phyloP scores from a whole-genome alignment of 139 green algal species.

The Picochlorum sp. region DNA sequence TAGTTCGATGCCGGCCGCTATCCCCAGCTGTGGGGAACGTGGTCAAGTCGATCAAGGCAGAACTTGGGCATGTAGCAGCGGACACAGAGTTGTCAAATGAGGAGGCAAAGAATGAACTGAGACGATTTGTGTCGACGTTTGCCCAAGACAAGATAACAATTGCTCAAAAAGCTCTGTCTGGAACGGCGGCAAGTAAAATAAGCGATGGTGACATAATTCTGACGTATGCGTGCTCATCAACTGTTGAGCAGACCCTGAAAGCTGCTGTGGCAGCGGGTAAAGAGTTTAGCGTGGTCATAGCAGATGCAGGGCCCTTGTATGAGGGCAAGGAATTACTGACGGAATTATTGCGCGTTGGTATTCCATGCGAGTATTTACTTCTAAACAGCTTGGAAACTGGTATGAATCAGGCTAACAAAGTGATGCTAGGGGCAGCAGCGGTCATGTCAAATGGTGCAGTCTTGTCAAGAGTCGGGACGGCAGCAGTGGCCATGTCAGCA shows the following conservation, averaged over 20 bases:
- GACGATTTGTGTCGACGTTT: constrained; percentile 38
- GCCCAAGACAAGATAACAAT: constrained; percentile 64
- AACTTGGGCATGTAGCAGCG: constrained; percentile 31
- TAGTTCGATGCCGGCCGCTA: constrained; percentile 79
- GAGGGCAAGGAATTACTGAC: constrained; percentile 65
- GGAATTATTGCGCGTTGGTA: constrained; percentile 46
- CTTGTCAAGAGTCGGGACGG: constrained; percentile 70
- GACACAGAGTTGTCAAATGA: constrained; percentile 19
- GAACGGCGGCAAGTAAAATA: constrained; percentile 66
- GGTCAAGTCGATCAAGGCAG: constrained; percentile 79
- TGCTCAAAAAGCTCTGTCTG: constrained; percentile 62
- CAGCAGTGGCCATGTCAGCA: constrained; percentile 76
- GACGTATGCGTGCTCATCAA: constrained; percentile 70
- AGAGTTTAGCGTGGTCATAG: constrained; percentile 75
- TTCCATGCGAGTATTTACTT: constrained; percentile 68
- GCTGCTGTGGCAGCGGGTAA: constrained; percentile 38
- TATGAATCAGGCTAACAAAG: constrained; percentile 71
- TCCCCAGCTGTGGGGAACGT: constrained; percentile 83
- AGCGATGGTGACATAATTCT: constrained; percentile 82
- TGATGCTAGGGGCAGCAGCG: constrained; percentile 81
- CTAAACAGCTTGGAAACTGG: constrained; percentile 69
- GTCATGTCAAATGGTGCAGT: constrained; percentile 91
- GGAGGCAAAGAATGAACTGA: constrained; percentile 49
- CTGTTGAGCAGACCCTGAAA: constrained; percentile 52
- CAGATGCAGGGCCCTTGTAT: constrained; percentile 69